phyloP scores from a whole-genome alignment of 192 early-diverging fungal species.

The Phlyctochytrium arcticum region DNA sequence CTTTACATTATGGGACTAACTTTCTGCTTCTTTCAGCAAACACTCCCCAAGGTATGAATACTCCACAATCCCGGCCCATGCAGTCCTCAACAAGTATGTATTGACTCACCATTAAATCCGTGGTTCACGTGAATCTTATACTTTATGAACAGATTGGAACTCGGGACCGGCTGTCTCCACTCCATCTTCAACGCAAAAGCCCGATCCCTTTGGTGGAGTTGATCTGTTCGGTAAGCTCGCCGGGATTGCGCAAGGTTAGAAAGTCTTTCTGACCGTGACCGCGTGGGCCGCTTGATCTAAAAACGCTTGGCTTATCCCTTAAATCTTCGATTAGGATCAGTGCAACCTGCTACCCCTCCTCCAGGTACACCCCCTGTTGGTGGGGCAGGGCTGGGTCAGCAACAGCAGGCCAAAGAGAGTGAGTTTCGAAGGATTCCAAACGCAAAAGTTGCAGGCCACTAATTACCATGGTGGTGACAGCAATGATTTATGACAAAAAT shows the following conservation, averaged over 20 bases:
- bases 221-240: conserved; percentile 29
- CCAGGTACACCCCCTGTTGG: conserved; percentile 10
- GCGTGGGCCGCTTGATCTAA: no score
- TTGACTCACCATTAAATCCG: no score
- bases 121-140: no score
- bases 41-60: no score
- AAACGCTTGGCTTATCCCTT: neutral
- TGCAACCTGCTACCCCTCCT: neutral
- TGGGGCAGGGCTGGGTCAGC: neutral
- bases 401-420: conserved; percentile 21
- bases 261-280: no score
- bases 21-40: no score
- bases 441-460: no score
- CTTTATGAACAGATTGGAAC: no score
- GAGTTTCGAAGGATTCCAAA: neutral
- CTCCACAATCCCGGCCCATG: no score
- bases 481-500: conserved; percentile 48
- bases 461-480: conserved; percentile 2
- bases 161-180: no score
- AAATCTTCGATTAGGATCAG: neutral
- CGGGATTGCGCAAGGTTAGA: conserved; percentile 22
- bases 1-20: no score
- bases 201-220: conserved; percentile 20
- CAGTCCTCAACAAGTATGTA: no score
- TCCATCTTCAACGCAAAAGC: neutral